These are phyloP conservation scores for Neonectria ditissima DNA, from an alignment of 2,329 filamentous ascomycete genomes.

Conservation along the genomic window DNA sequence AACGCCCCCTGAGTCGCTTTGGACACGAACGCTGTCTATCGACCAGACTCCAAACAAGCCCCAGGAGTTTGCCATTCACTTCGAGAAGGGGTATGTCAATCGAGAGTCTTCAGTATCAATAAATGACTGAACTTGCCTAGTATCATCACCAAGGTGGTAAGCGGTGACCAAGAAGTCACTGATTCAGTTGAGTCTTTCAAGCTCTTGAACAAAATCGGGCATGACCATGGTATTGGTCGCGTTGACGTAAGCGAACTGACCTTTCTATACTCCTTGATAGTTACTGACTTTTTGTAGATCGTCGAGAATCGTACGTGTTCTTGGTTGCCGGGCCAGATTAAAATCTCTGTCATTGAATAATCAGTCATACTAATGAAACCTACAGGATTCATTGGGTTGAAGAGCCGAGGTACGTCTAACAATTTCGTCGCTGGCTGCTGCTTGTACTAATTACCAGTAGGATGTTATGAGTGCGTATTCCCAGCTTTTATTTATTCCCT, in stretches of 20 bases:
- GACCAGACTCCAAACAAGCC: neutral
- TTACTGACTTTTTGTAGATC: neutral
- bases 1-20: neutral
- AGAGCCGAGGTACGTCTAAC: constrained; percentile 60
- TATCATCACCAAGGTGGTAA: constrained; percentile 72
- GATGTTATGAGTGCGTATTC: constrained; percentile 46
- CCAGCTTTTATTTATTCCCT: constrained; percentile 57
- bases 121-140: neutral
- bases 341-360: neutral
- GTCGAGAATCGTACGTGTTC: constrained; percentile 56
- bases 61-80: neutral
- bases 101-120: neutral
- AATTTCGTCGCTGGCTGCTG: neutral
- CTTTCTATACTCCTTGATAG: neutral
- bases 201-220: constrained; percentile 72
- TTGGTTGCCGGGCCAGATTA: neutral
- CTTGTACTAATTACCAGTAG: neutral
- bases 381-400: constrained; percentile 48
- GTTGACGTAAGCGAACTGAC: constrained; percentile 58
- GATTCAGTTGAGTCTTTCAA: constrained; percentile 75
- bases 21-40: neutral
- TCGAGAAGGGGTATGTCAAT: neutral
- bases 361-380: neutral
- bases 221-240: constrained; percentile 74
- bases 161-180: constrained; percentile 68